phyloP scores from a whole-genome alignment of 305 asterid genomes.

The Fraxinus sp. region DNA sequence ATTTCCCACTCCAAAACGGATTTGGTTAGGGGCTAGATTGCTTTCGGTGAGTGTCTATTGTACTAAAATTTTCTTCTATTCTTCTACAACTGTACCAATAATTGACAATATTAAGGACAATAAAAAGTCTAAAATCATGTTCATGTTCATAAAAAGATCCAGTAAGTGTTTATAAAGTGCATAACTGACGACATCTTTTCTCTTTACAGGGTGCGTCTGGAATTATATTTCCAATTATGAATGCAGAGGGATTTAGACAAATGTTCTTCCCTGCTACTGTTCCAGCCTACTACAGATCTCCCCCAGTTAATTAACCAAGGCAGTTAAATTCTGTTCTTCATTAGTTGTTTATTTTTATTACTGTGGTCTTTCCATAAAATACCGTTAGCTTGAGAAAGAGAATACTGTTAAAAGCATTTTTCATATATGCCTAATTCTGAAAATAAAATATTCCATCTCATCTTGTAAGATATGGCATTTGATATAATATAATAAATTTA shows the following conservation, averaged over 20 bases:
- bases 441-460: not conserved
- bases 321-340: constrained; percentile 16
- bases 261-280: constrained; percentile 82
- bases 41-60: constrained; percentile 44
- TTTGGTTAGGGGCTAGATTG: constrained; percentile 61
- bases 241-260: constrained; percentile 73
- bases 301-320: constrained; percentile 39
- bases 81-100: not conserved
- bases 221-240: constrained; percentile 74
- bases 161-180: not conserved
- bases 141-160: not conserved
- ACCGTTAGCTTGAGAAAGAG: not conserved
- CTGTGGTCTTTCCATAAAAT: not conserved
- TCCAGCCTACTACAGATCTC: constrained; percentile 68
- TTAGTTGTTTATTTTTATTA: constrained; percentile 12
- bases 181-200: not conserved
- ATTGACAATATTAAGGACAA: not conserved
- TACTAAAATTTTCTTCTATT: not conserved
- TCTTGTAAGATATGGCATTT: constrained; percentile 5
- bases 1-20: constrained; percentile 54
- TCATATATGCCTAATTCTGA: not conserved
- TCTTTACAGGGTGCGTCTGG: constrained; percentile 61
- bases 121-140: not conserved
- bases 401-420: constrained; percentile 12
- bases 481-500: not conserved